Evolutionary conservation across 2,329 filamentous ascomycete species (phyloP), one percentile per base, ranked within the genome.

Genomic region (Neofusicoccum ribis): DNA sequence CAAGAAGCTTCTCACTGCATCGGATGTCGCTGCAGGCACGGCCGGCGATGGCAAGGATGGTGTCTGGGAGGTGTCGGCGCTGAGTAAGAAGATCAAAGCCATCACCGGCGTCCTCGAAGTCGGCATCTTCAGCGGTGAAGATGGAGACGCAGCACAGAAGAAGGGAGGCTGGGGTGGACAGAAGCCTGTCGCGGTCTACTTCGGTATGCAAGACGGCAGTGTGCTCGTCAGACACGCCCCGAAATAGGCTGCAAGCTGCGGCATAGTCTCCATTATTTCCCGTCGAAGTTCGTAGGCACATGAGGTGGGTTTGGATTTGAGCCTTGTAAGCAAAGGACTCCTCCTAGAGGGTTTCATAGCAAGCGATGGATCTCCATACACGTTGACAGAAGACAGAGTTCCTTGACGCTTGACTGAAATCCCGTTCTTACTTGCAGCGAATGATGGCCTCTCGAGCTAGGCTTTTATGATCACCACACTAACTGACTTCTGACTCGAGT

Each of bases 171-270:
- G 69, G 5, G 74, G 76, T 54, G 93, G 91, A 0, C 92, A 97
- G 81, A 96, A 94, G 80, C 95, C 95, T 0, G 85, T 97, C 12
- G 93, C 93, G 34, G 93, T 92, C 27, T 99, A 98, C 81, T 99
- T 98, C 79, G 95, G 95, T 41, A 91, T 95, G 87, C 86, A 90
- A 50, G 91, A 83, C 67, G 82, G 82, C 11, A 78, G 74, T 64
- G 80, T 83, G 12, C 70, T 76, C 66, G 73, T 79, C 7, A 69
- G 75, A 64, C 41, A 34, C 5, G 66, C 64, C 23, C 47, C 46
- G 51, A 41, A 64, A 37, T 64, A 64, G 31, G 49, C 8, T 12
- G 5, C 23, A 11, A 17, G 7, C 5, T 14, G n/a, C 23, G 6
- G 23, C 37, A 8, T 34, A 37, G 17, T 23, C 31, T 14, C 36